Evolutionary conservation across 169 alveolate species (phyloP), one percentile per base, ranked within the genome.

Genomic region (Cyclospora cayetanensis): DNA sequence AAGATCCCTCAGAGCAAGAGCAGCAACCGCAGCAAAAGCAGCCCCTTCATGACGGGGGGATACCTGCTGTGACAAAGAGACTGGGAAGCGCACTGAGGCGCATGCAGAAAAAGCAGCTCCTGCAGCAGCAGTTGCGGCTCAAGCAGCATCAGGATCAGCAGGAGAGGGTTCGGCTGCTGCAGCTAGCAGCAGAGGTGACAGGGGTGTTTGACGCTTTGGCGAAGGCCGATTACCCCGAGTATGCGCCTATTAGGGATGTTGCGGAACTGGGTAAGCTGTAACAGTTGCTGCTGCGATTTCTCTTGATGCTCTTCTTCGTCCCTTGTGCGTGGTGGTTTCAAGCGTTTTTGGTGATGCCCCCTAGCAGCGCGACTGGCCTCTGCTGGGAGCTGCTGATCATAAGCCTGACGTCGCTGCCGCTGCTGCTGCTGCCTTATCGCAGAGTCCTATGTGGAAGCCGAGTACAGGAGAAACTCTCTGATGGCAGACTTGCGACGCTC

Each of bases 401-500:
- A 46, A 46, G 15, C 22, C 55, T 46, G 55, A 7, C 15, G 55
- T 29, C 7, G 29, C 70, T 55, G 70, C n/a, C 25, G 46, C 55
- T 70, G 83, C 83, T 70, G 83, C 83, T 70, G 83, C 83, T 70
- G 83, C 53, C 37, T 46, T 34, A 35, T 25, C 70, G 22, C 83
- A 70, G 83, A 70, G 83, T 35, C 46, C 35, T 70, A 18, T 35
- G 83, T 70, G 53, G 83, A 70, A 29, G 83, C 83, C 11, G 83
- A 70, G 53, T 70, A 70, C 83, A 20, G 83, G 37, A 34, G 83
- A 9, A 31, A 35, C 25, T 70, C 53, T 4, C 27, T 70, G 53
- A n/a, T 34, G 22, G 11, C n/a, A 12, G 83, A 70, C 53, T 11
- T 70, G 31, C 31, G 37, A 20, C 9, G 37, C 27, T 34, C 35